phyloP scores from a whole-genome alignment of 352 stramenopile genomes.

The Pythium myriotylum region DNA sequence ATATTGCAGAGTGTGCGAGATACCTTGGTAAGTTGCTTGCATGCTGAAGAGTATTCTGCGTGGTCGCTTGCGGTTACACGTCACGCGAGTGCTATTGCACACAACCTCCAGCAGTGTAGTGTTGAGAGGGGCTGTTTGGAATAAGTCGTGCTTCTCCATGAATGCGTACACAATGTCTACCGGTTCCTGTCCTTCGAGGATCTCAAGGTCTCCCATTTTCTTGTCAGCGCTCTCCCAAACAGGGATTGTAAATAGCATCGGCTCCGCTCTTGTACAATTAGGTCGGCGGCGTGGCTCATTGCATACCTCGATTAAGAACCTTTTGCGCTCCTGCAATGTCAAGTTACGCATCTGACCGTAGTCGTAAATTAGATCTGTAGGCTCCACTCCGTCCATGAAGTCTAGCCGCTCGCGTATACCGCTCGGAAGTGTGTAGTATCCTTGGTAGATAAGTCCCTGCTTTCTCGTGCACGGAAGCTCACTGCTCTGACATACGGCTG shows the following conservation, averaged over 20 bases:
- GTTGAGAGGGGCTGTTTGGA: constrained; percentile 82
- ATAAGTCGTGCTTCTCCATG: constrained; percentile 85
- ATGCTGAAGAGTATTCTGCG: constrained; percentile 77
- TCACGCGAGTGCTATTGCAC: constrained; percentile 73
- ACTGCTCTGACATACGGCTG: constrained; percentile 55
- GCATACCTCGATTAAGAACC: constrained; percentile 70
- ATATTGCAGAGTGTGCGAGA: constrained; percentile 75
- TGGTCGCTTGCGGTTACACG: constrained; percentile 53
- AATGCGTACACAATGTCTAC: constrained; percentile 85
- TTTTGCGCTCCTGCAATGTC: constrained; percentile 63
- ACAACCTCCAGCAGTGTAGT: constrained; percentile 65
- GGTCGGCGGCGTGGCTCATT: constrained; percentile 58
- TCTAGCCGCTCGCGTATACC: constrained; percentile 52
- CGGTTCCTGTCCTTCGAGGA: constrained; percentile 80
- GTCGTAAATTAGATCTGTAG: constrained; percentile 76
- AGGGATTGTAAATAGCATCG: constrained; percentile 72
- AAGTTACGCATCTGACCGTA: constrained; percentile 75
- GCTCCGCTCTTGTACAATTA: constrained; percentile 80
- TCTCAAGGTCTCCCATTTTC: constrained; percentile 71
- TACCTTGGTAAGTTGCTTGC: constrained; percentile 70
- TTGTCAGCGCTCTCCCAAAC: constrained; percentile 74
- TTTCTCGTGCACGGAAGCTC: constrained; percentile 54
- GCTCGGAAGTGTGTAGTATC: constrained; percentile 58
- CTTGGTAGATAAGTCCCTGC: constrained; percentile 64
- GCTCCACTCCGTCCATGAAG: constrained; percentile 76